Conservation (phyloP, 2,329 filamentous ascomycete species). For the Alternaria panax region DNA sequence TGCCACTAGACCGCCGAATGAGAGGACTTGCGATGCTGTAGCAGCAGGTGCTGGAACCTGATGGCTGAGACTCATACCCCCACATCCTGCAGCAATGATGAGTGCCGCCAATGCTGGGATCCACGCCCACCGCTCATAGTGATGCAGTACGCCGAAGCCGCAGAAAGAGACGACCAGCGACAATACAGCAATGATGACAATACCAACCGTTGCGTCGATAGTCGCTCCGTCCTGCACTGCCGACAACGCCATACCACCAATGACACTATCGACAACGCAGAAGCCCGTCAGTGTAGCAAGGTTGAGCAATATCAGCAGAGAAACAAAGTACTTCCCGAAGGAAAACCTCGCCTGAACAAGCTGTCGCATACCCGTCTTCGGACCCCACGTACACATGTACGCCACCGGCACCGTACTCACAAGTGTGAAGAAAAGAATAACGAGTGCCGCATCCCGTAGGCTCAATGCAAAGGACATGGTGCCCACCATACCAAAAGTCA, state of each 20-base stretch:
- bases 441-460: constrained; percentile 63
- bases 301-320: constrained; percentile 68
- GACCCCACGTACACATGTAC: constrained; percentile 65
- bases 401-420: constrained; percentile 63
- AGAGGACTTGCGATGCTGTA: constrained; percentile 59
- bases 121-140: constrained; percentile 66
- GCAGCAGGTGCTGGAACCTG: constrained; percentile 57
- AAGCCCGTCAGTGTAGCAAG: constrained; percentile 70
- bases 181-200: constrained; percentile 66
- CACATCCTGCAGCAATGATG: constrained; percentile 63
- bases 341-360: constrained; percentile 71
- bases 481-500: constrained; percentile 70
- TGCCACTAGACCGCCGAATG: constrained; percentile 68
- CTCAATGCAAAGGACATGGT: constrained; percentile 63
- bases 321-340: constrained; percentile 64
- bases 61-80: constrained; percentile 58
- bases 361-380: constrained; percentile 70
- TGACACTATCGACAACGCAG: constrained; percentile 66
- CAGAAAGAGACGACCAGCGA: constrained; percentile 68
- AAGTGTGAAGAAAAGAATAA: constrained; percentile 70
- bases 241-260: constrained; percentile 62
- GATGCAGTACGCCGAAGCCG: constrained; percentile 63
- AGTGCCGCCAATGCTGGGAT: constrained; percentile 64
- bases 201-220: constrained; percentile 64
- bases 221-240: constrained; percentile 44